Conservation (phyloP, 495 filamentous ascomycete species). For the Xylaria cubensis region DNA sequence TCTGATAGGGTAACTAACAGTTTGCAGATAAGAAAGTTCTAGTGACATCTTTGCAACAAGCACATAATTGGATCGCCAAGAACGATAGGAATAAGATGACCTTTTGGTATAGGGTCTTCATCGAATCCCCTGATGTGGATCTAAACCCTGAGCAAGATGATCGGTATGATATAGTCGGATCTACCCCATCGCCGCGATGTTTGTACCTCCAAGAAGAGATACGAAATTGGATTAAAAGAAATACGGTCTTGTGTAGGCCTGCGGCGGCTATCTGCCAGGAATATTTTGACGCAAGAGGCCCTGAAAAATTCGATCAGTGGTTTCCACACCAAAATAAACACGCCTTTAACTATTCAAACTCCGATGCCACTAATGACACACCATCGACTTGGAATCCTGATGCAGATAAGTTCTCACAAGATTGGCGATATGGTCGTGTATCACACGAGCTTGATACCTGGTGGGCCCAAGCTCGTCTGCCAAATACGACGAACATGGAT, state of each 20-base stretch:
- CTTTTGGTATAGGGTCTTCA: conserved; percentile 81
- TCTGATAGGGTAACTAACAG: conserved; percentile 31
- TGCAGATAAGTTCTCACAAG: conserved; percentile 58
- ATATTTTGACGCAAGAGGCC: conserved; percentile 43
- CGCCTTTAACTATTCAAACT: conserved; percentile 51
- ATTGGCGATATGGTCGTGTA: conserved; percentile 58
- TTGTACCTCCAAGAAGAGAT: conserved; percentile 48
- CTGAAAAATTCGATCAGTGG: conserved; percentile 44
- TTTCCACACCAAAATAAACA: conserved; percentile 44
- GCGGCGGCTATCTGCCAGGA: conserved; percentile 48
- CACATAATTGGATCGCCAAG: conserved; percentile 90
- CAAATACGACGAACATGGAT: conserved; percentile 60
- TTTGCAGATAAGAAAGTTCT: conserved; percentile 80
- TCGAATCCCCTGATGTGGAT: conserved; percentile 50
- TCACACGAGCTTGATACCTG: conserved; percentile 63
- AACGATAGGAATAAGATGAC: conserved; percentile 91
- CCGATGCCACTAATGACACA: conserved; percentile 42
- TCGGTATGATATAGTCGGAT: conserved; percentile 36
- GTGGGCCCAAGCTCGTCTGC: conserved; percentile 61
- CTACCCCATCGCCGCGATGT: conserved; percentile 37
- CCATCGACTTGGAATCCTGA: conserved; percentile 52
- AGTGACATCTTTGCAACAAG: conserved; percentile 86
- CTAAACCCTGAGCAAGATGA: conserved; percentile 51
- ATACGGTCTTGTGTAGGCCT: conserved; percentile 54
- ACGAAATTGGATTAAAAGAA: conserved; percentile 59